Evolutionary conservation across 2,329 filamentous ascomycete species (phyloP), one percentile per base, ranked within the genome.

Genomic region (Lasiodiplodia gonubiensis): DNA sequence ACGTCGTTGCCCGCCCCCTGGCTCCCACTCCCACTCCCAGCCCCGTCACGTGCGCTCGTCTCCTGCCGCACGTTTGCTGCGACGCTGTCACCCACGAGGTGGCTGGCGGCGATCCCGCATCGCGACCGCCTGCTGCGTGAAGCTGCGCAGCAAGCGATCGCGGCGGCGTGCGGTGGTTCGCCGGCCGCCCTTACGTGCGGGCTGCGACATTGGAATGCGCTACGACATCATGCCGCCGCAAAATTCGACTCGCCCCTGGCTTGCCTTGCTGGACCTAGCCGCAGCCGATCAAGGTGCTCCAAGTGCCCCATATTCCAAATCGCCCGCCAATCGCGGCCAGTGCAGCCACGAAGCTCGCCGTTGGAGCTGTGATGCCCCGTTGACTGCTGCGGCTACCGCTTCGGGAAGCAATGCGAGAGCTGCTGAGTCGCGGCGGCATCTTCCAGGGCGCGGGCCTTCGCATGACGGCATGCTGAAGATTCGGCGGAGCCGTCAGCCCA

Each of bases 301-400:
- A 46, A 61, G 35, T 49, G 57, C 57, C 48, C n/a, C 57, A 48
- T 46, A 61, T 61, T 61, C 39, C 57, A 61, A 61, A 61, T 61
- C 39, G 57, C 57, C 57, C n/a, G 57, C 54, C 54, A 59, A 59
- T 59, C 23, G 54, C 39, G 57, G 39, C 27, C 57, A 61, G 42
- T 61, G 57, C 57, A 61, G 57, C 57, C 57, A 61, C 57, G 23
- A 27, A n/a, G 51, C 51, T 54, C 16, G 53, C 54, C 57, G 57
- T 49, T 35, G 57, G 37, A 61, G 57, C 57, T 33, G 57, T 61
- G 57, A 49, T 61, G 39, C 39, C 57, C 27, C 23, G 42, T 46
- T 51, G 46, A 63, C 59, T 63, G 30, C n/a, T 63, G 59, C 59
- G 59, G 46, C 59, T 33, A 39, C 42, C 21, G 42, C 42, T 49